Conservation (phyloP, 2,329 filamentous ascomycete species). For the Penicillium sp. region DNA sequence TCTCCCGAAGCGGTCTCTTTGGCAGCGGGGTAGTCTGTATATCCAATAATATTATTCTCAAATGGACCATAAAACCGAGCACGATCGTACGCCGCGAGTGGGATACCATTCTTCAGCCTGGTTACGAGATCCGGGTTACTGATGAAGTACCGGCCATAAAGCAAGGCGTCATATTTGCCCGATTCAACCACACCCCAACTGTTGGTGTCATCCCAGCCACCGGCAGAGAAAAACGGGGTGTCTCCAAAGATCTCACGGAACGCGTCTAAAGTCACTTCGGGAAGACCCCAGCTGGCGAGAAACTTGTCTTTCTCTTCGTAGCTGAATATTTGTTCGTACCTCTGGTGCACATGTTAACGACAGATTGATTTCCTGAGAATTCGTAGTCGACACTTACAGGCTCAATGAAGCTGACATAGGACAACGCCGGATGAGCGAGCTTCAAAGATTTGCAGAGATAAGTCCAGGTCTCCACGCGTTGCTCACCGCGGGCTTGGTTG, state of each 20-base stretch:
- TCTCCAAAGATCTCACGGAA: constrained; percentile 51
- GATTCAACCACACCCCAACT: constrained; percentile 48
- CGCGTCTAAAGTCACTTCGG: constrained; percentile 42
- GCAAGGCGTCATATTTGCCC: constrained; percentile 45
- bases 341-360: constrained; percentile 17
- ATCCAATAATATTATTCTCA: constrained; percentile 26
- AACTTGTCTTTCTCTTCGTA: constrained; percentile 48
- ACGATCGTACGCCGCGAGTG: constrained; percentile 43
- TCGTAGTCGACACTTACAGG: constrained; percentile 32
- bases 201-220: constrained; percentile 52
- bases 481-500: constrained; percentile 49
- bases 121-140: constrained; percentile 49
- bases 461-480: constrained; percentile 53
- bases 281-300: constrained; percentile 46
- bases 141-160: constrained; percentile 48
- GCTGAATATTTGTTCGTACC: constrained; percentile 52
- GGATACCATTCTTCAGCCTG: constrained; percentile 38
- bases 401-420: constrained; percentile 56
- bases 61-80: constrained; percentile 43
- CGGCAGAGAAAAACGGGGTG: constrained; percentile 55
- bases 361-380: background rate
- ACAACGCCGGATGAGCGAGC: constrained; percentile 38
- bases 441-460: constrained; percentile 50
- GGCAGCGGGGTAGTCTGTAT: constrained; percentile 26
- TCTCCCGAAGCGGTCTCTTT: background rate